phyloP scores from a whole-genome alignment of 768 basidiomycete genomes.

The Fistulinella prunicolor region DNA sequence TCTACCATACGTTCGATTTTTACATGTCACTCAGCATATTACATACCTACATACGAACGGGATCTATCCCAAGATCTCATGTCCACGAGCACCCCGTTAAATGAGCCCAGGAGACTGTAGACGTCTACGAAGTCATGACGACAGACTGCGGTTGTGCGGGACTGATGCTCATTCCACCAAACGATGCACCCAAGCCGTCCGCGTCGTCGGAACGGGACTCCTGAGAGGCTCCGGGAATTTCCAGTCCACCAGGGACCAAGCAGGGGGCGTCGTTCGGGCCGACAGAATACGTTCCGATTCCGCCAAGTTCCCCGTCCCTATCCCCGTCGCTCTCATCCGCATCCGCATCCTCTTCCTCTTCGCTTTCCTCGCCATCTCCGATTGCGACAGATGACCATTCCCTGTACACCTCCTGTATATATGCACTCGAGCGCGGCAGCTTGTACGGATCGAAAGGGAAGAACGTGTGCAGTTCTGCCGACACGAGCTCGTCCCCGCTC shows the following conservation, averaged over 20 bases:
- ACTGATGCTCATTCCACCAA: constrained; percentile 85
- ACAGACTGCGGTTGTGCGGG: constrained; percentile 40
- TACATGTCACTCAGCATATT: too few species aligned
- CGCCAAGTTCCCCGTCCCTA: background rate
- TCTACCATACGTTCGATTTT: too few species aligned
- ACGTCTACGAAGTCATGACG: constrained; percentile 13
- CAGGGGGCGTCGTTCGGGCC: background rate
- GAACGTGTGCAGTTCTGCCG: constrained; percentile 83
- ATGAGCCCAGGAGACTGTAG: too few species aligned
- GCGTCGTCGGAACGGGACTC: constrained; percentile 39
- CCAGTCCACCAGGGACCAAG: constrained; percentile 14
- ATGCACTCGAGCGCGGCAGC: constrained; percentile 72
- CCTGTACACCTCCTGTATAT: constrained; percentile 81
- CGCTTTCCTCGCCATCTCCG: constrained; percentile 65
- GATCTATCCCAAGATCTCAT: too few species aligned
- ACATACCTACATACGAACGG: too few species aligned
- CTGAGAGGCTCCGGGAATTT: constrained; percentile 19
- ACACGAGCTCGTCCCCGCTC: constrained; percentile 37
- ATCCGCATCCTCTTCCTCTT: constrained; percentile 54
- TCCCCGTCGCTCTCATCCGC: constrained; percentile 31
- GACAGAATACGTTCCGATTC: constrained; percentile 1
- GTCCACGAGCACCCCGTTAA: too few species aligned
- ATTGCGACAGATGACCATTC: constrained; percentile 85
- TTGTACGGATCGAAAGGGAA: constrained; percentile 99
- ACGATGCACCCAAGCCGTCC: constrained; percentile 60